These are phyloP conservation scores for Glycine soja DNA, from an alignment of 306 rosid species.

Conservation along the genomic window DNA sequence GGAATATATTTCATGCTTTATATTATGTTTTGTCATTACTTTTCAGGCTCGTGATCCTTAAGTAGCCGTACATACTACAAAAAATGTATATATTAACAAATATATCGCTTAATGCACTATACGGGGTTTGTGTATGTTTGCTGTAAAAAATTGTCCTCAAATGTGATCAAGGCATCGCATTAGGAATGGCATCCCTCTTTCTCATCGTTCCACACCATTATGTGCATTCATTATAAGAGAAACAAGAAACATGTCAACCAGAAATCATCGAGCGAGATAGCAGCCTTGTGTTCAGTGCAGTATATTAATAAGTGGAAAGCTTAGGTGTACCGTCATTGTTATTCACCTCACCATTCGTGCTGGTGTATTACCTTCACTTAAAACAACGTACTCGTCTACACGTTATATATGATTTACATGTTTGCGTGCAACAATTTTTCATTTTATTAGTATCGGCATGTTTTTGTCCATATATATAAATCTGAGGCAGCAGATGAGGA, in stretches of 20 bases:
- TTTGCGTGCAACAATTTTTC: neutral
- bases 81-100: conserved; percentile 20
- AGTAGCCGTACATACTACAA: conserved; percentile 38
- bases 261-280: neutral
- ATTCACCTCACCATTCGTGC: conserved; percentile 5
- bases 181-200: neutral
- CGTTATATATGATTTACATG: neutral
- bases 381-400: neutral
- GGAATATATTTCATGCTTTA: conserved; percentile 30
- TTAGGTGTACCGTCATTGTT: neutral
- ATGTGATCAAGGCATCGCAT: neutral
- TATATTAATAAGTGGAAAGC: neutral
- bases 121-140: neutral
- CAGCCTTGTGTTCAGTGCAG: neutral
- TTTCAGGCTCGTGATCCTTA: conserved; percentile 23
- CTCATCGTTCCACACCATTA: neutral
- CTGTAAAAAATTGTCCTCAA: neutral
- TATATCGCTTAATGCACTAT: neutral
- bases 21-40: neutral
- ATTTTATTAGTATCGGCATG: neutral
- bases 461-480: neutral
- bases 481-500: neutral
- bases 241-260: neutral
- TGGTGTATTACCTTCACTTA: neutral
- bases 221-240: neutral